phyloP scores from a whole-genome alignment of 2,329 filamentous ascomycete genomes.

The Sporothrix schenckii region DNA sequence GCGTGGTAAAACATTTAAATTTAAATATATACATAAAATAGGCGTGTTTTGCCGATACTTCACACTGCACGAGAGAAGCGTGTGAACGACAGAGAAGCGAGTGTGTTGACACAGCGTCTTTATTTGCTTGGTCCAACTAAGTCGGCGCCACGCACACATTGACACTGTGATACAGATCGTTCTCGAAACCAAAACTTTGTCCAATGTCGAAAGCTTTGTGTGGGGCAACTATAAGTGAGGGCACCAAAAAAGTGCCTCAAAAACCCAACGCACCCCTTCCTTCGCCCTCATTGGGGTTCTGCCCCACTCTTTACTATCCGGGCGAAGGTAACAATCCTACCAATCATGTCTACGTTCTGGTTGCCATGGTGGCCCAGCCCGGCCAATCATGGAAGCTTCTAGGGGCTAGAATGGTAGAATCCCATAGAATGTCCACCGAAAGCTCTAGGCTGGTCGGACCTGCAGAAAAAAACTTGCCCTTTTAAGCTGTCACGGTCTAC shows the following conservation, averaged over 20 bases:
- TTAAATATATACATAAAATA: too few species aligned
- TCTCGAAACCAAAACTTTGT: constrained; percentile 1
- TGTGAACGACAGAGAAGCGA: too few species aligned
- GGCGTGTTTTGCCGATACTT: too few species aligned
- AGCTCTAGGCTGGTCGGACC: constrained; percentile 37
- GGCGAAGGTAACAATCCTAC: constrained; percentile 5
- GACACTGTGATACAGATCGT: neutral
- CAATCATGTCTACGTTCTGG: constrained; percentile 31
- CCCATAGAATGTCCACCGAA: constrained; percentile 42
- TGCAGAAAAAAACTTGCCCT: constrained; percentile 39
- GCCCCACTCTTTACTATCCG: constrained; percentile 10
- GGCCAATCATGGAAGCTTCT: constrained; percentile 39
- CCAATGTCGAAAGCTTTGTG: neutral
- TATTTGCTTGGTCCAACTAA: neutral
- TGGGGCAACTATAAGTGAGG: neutral
- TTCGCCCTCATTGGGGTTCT: neutral
- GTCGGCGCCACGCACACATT: neutral
- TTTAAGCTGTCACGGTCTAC: constrained; percentile 41
- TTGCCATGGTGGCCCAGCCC: constrained; percentile 34
- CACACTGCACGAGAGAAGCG: too few species aligned
- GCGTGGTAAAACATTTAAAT: too few species aligned
- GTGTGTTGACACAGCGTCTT: neutral
- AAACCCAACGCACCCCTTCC: neutral
- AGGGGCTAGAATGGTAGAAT: constrained; percentile 43
- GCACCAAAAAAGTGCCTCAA: neutral